Evolutionary conservation across 805 yeast species (phyloP).

Genomic region (Candida saitoana): DNA sequence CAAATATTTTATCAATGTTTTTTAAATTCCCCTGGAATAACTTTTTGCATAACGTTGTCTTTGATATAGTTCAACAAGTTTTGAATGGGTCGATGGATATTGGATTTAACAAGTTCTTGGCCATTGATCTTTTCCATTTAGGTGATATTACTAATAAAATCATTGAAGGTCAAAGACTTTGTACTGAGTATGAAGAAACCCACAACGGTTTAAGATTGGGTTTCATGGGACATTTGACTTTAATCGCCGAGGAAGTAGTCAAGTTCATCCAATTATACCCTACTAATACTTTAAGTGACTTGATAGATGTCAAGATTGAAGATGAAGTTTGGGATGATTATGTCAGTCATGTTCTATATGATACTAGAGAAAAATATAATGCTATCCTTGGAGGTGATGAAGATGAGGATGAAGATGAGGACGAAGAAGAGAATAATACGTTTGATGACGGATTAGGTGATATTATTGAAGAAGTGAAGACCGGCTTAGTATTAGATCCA

Average conservation of each 20-base stretch:
- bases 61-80: constrained; percentile 46
- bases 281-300: constrained; percentile 30
- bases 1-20: constrained; percentile 41
- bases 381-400: constrained; percentile 85
- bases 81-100: constrained; percentile 46
- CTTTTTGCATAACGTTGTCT: constrained; percentile 44
- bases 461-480: constrained; percentile 33
- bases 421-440: constrained; percentile 25
- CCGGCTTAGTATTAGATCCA: constrained; percentile 28
- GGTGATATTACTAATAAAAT: constrained; percentile 41
- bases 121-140: constrained; percentile 55
- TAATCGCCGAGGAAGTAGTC: constrained; percentile 94
- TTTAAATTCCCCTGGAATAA: constrained; percentile 47
- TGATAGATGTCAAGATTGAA: constrained; percentile 35
- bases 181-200: constrained; percentile 54
- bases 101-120: constrained; percentile 44
- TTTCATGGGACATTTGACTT: constrained; percentile 92
- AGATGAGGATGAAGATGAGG: constrained; percentile 41
- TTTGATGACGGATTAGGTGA: constrained; percentile 38
- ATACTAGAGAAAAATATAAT: constrained; percentile 90
- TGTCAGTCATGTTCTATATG: constrained; percentile 76
- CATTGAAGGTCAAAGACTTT: constrained; percentile 51
- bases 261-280: constrained; percentile 61
- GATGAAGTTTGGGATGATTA: constrained; percentile 70
- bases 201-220: constrained; percentile 67